Evolutionary conservation across 768 basidiomycete species (phyloP).

Genomic region (Lactarius hengduanensis): DNA sequence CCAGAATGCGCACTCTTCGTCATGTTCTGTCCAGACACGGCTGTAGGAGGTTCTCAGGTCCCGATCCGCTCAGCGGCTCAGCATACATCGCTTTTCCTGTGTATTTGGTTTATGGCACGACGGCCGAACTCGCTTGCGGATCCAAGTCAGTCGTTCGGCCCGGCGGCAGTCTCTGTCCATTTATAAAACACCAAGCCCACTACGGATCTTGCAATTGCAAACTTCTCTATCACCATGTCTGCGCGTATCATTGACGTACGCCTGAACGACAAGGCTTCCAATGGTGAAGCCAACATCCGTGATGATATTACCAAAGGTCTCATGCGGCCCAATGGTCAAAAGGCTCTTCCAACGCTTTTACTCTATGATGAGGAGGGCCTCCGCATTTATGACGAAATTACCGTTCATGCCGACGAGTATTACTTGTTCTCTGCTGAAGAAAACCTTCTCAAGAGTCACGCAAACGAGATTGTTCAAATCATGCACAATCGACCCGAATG

Average conservation of each 20-base stretch:
- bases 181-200: conserved; percentile 2
- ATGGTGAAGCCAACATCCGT: conserved; percentile 37
- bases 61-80: neutral
- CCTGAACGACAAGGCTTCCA: conserved; percentile 36
- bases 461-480: conserved; percentile 66
- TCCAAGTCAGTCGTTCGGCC: conserved; percentile 10
- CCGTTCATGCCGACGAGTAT: conserved; percentile 75
- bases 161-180: neutral
- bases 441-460: conserved; percentile 70
- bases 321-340: conserved; percentile 50
- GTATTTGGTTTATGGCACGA: neutral
- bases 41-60: neutral
- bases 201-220: neutral
- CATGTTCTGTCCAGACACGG: conserved; percentile 4
- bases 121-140: neutral
- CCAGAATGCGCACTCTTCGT: conserved; percentile 14
- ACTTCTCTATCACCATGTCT: conserved; percentile 19
- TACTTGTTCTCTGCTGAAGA: conserved; percentile 91
- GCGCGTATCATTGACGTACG: conserved; percentile 53
- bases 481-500: conserved; percentile 54
- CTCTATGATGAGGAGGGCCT: conserved; percentile 88
- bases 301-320: conserved; percentile 57
- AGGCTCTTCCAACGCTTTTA: conserved; percentile 74
- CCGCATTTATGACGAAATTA: conserved; percentile 82
- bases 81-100: neutral